Percentiles rank a stretch among this genome's conserved stretches.
These are phyloP conservation scores for Emergomyces pasteurianus DNA, from an alignment of 2,329 filamentous ascomycete genomes.

Conservation along the genomic window DNA sequence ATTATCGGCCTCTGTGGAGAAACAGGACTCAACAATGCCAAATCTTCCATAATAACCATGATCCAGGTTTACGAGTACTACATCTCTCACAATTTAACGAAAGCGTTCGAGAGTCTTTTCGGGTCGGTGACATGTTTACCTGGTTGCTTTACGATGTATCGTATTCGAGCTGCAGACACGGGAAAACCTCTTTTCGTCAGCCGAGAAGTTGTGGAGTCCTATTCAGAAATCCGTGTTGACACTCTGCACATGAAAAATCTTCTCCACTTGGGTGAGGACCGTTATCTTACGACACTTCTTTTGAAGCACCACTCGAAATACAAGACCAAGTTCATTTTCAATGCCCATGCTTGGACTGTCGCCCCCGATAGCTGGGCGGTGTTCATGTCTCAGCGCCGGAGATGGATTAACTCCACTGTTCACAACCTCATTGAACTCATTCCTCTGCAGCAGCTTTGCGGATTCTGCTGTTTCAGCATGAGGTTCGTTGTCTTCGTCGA, in stretches of 20 bases:
- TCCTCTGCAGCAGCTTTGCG: conserved; percentile 83
- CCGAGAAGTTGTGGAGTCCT: conserved; percentile 75
- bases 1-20: conserved; percentile 94
- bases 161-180: conserved; percentile 83
- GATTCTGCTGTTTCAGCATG: conserved; percentile 99
- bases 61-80: conserved; percentile 99
- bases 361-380: conserved; percentile 89
- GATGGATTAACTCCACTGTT: conserved; percentile 99
- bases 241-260: conserved; percentile 99
- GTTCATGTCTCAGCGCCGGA: conserved; percentile 94
- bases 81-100: conserved; percentile 93
- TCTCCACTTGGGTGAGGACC: conserved; percentile 91
- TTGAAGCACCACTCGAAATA: conserved; percentile 86
- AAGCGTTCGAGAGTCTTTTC: conserved; percentile 95
- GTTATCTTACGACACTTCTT: conserved; percentile 87
- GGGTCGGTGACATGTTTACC: conserved; percentile 95
- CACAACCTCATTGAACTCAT: conserved; percentile 96
- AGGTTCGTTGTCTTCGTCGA: conserved; percentile 94
- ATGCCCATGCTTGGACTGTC: conserved; percentile 90
- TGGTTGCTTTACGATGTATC: conserved; percentile 99
- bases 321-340: conserved; percentile 96
- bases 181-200: conserved; percentile 96
- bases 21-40: conserved; percentile 84
- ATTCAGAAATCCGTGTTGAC: conserved; percentile 88
- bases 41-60: conserved; percentile 91